A percentile compares a stretch with the other conserved stretches of the same genome.
Evolutionary conservation across 176 grass and related monocot genomes (phyloP).

Genomic region (Oryza meyeriana): DNA sequence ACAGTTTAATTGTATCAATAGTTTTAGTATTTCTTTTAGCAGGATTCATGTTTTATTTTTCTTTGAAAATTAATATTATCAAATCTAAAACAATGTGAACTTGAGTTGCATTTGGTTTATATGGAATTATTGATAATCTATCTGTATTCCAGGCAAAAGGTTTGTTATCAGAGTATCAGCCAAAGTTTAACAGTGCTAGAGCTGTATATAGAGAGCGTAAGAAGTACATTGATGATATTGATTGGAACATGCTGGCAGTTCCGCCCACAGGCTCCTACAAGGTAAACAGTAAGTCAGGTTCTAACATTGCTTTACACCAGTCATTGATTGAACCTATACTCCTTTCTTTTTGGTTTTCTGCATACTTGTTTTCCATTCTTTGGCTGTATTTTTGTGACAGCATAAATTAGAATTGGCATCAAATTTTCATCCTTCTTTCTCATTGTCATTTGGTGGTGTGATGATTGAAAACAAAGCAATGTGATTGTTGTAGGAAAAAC

Average conservation of each 20-base stretch:
- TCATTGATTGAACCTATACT: neutral
- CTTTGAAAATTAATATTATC: conserved; percentile 7
- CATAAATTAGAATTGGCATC: neutral
- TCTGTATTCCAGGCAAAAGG: conserved; percentile 80
- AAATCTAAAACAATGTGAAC: conserved; percentile 8
- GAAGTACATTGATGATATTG: conserved; percentile 92
- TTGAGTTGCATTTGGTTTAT: conserved; percentile 16
- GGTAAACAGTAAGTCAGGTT: conserved; percentile 41
- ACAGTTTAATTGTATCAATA: neutral
- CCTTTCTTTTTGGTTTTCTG: neutral
- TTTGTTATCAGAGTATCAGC: conserved; percentile 92
- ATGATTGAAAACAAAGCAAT: neutral
- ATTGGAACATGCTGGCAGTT: conserved; percentile 84
- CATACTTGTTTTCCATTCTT: neutral
- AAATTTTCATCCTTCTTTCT: neutral
- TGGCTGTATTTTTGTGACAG: neutral
- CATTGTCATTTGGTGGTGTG: neutral
- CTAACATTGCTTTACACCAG: conserved; percentile 2
- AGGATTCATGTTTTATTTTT: neutral
- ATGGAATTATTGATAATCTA: conserved; percentile 8
- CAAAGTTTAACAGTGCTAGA: conserved; percentile 95
- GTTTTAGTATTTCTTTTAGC: neutral
- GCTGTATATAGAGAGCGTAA: conserved; percentile 97
- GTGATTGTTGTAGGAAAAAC: neutral
- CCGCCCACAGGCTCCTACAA: conserved; percentile 83